Evolutionary conservation across 2,329 filamentous ascomycete genomes (phyloP), one percentile per base, ranked within the genome.

Genomic region (Colletotrichum sp.): DNA sequence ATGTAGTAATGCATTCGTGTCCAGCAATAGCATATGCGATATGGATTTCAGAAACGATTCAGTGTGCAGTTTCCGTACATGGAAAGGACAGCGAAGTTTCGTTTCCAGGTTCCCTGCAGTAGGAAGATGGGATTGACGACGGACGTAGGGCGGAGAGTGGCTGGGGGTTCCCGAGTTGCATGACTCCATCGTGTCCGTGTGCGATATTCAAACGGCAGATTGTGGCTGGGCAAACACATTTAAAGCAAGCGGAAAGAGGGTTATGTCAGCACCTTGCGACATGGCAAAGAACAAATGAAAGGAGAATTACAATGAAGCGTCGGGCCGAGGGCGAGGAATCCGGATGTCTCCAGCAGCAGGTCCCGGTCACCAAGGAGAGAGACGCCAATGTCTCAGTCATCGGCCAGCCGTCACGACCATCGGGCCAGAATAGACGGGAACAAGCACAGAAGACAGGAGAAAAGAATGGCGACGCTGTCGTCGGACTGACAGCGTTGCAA

Each of bases 31-130:
- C 72, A 75, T 72, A 64, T 63, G 39, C 39, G 63, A 60, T 68
- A 68, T 68, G 39, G 36, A 68, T 72, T 75, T 75, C 63, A 72
- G 63, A 75, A 72, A 39, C 39, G 36, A 49, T 18, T 63, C 62
- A 65, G 44, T 30, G 18, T 55, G 39, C 24, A 36, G 6, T 21
- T 72, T 24, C 34, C n/a, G 12, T 32, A 24, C 18, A 32, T 21
- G 55, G 39, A 32, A 67, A 30, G 55, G 28, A 63, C 21, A 63
- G 69, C 69, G 36, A 44, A 62, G 69, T 67, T 72, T 75, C 72
- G 72, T 75, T 72, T 75, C 24, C 52, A 28, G 52, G 63, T 32
- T 75, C 34, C 32, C 32, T 36, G 36, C 28, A 28, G 32, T 68
- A n/a, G 34, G 18, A 66, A 72, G 55, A 26, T 57, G 55, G 39